Evolutionary conservation across 768 basidiomycete genomes (phyloP).

Genomic region (Rhizopogon rudus): DNA sequence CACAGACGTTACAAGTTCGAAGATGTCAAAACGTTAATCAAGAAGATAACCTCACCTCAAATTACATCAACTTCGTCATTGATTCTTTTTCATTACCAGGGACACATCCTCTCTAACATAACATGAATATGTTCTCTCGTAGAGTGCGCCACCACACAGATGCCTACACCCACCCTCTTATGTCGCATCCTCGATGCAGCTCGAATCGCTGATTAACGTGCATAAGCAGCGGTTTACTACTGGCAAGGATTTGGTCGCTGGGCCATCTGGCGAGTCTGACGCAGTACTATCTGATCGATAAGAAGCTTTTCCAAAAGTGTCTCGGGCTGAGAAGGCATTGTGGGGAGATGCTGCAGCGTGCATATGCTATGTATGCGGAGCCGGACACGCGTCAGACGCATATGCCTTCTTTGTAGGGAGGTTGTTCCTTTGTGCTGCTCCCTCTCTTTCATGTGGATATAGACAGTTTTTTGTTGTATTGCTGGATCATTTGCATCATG

Average conservation of each 20-base stretch:
- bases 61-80: neutral
- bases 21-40: too few relatives aligned
- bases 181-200: conserved; percentile 70
- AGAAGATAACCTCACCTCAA: too few relatives aligned
- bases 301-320: conserved; percentile 73
- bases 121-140: too few relatives aligned
- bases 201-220: conserved; percentile 84
- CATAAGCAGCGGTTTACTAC: conserved; percentile 85
- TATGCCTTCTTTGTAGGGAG: neutral
- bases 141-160: too few relatives aligned
- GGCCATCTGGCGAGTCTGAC: conserved; percentile 76
- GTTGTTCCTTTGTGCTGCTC: too few relatives aligned
- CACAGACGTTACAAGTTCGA: too few relatives aligned
- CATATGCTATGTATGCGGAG: conserved; percentile 31
- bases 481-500: too few relatives aligned
- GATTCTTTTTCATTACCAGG: too few relatives aligned
- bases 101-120: too few relatives aligned
- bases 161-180: conserved; percentile 37
- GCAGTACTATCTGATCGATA: conserved; percentile 65
- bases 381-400: conserved; percentile 11
- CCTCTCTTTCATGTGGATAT: too few relatives aligned
- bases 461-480: too few relatives aligned
- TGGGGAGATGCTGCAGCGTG: conserved; percentile 47
- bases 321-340: conserved; percentile 66
- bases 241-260: conserved; percentile 69